Conservation (phyloP, 768 basidiomycete species). For the Leccinum truebloodii region DNA sequence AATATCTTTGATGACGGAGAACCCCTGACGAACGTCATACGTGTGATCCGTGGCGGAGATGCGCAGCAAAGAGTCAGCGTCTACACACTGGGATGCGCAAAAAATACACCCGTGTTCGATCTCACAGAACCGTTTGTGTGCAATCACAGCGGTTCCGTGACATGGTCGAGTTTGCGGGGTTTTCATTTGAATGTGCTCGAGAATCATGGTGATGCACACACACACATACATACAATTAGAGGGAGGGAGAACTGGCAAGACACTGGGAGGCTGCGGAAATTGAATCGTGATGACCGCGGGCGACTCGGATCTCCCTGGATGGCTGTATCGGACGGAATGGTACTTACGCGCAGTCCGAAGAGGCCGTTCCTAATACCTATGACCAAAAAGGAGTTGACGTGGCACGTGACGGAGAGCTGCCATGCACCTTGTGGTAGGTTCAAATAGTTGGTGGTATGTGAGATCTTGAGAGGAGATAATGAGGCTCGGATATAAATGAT, state of each 20-base stretch:
- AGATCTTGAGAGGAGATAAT: not conserved
- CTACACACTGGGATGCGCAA: not conserved
- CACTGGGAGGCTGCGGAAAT: not conserved
- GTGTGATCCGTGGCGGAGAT: not conserved
- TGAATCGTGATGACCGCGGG: not conserved
- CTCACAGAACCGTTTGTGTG: not conserved
- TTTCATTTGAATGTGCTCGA: not conserved
- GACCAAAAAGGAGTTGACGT: not conserved
- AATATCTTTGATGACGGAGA: not conserved
- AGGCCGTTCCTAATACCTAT: not conserved
- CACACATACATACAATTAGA: not conserved
- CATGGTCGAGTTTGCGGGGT: not conserved
- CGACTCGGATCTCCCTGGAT: not conserved
- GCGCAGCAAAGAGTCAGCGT: not conserved
- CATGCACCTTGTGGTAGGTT: not conserved
- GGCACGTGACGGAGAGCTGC: not conserved
- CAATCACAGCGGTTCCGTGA: not conserved
- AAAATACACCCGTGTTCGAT: not conserved
- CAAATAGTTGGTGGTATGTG: not conserved
- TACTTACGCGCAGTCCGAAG: not conserved
- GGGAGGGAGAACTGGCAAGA: not conserved
- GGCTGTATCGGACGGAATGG: not conserved
- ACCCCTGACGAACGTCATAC: conserved; percentile 2
- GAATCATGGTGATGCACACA: not conserved
- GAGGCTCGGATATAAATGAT: conserved; percentile 1